These are phyloP conservation scores for Aspergillus coremiiformis DNA, from an alignment of 495 filamentous ascomycete genomes.

Conservation along the genomic window DNA sequence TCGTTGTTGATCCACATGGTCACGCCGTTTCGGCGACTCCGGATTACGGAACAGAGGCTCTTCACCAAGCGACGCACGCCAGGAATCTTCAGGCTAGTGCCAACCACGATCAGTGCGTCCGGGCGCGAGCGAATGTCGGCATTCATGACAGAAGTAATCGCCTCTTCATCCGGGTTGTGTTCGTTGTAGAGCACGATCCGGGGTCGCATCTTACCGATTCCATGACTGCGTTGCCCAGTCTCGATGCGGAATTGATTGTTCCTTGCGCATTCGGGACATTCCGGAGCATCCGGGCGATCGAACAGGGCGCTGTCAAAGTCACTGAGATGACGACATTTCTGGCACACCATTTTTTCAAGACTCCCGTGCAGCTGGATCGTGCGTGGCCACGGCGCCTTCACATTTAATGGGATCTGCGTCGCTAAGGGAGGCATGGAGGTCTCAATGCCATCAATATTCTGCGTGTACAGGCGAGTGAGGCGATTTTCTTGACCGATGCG, in stretches of 20 bases:
- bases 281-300: slow-evolving; percentile 74
- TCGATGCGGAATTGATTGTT: slow-evolving; percentile 68
- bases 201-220: slow-evolving; percentile 81
- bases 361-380: slow-evolving; percentile 94
- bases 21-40: slow-evolving; percentile 75
- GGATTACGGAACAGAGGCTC: slow-evolving; percentile 77
- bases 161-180: slow-evolving; percentile 90
- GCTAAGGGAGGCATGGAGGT: slow-evolving; percentile 72
- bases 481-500: slow-evolving; percentile 83
- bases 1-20: slow-evolving; percentile 93
- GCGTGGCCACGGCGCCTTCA: slow-evolving; percentile 84
- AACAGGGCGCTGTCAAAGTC: slow-evolving; percentile 76
- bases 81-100: slow-evolving; percentile 90
- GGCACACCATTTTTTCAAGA: slow-evolving; percentile 90
- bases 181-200: slow-evolving; percentile 97
- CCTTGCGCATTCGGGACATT: slow-evolving; percentile 66
- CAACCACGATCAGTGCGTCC: slow-evolving; percentile 88
- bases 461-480: slow-evolving; percentile 85
- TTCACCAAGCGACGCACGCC: slow-evolving; percentile 82
- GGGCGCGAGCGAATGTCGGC: slow-evolving; percentile 78
- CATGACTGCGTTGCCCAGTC: slow-evolving; percentile 89
- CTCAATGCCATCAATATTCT: slow-evolving; percentile 95
- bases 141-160: slow-evolving; percentile 82
- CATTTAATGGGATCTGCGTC: slow-evolving; percentile 63
- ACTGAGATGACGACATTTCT: slow-evolving; percentile 74